Evolutionary conservation across 2,329 filamentous ascomycete species (phyloP).

Genomic region (Rutstroemia sp.): DNA sequence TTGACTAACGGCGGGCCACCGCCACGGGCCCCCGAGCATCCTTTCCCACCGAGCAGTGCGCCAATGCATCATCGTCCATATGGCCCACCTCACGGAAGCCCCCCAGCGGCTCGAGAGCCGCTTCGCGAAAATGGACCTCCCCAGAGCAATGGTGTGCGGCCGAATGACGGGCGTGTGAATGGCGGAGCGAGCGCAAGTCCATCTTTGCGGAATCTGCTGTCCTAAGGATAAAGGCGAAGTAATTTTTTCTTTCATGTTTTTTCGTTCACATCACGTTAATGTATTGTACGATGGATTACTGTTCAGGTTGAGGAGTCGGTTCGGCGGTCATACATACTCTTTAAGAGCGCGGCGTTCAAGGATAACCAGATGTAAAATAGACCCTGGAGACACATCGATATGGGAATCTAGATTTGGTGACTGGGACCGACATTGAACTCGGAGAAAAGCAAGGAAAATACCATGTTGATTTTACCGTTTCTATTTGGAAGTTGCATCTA

Average conservation of each 20-base stretch:
- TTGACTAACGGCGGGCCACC: constrained; percentile 31
- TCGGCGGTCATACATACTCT: neutral
- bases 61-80: constrained; percentile 38
- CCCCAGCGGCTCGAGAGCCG: constrained; percentile 24
- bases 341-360: constrained; percentile 4
- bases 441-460: too few species aligned
- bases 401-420: constrained; percentile 1
- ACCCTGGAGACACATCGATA: neutral
- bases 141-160: constrained; percentile 27
- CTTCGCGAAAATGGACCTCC: constrained; percentile 18
- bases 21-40: constrained; percentile 38
- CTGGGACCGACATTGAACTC: too few species aligned
- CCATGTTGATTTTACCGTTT: too few species aligned
- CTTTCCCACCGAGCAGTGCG: constrained; percentile 39
- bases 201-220: constrained; percentile 66
- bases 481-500: too few species aligned
- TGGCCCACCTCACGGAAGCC: constrained; percentile 23
- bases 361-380: constrained; percentile 6
- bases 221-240: constrained; percentile 32
- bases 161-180: constrained; percentile 39
- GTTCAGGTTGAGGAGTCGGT: constrained; percentile 1
- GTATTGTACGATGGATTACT: constrained; percentile 10
- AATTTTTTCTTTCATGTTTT: neutral
- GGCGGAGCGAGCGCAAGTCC: constrained; percentile 72
- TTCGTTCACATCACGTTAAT: constrained; percentile 29